Conservation (phyloP, 805 yeast species). For the Nakazawaea ambrosiae region DNA sequence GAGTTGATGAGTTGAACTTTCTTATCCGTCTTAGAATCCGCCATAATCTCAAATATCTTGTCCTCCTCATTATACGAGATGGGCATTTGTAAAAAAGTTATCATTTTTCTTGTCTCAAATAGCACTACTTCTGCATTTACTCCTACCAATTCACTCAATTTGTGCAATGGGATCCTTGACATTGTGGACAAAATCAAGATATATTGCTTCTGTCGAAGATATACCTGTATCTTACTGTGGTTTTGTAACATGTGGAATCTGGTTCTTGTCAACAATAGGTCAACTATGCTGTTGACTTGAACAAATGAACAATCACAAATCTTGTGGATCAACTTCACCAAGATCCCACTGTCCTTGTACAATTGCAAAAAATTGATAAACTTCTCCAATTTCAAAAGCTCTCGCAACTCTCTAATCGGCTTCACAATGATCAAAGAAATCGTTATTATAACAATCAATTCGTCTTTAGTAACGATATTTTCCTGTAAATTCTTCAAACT, state of each 20-base stretch:
- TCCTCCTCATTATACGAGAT: neutral
- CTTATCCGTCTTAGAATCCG: neutral
- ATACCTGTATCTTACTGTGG: neutral
- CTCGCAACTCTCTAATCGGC: slow-evolving; percentile 4
- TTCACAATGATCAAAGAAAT: slow-evolving; percentile 4
- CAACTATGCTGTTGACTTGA: neutral
- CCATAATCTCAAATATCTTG: neutral
- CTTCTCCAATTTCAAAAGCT: neutral
- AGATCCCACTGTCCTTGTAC: neutral
- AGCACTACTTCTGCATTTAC: neutral
- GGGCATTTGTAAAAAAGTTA: neutral
- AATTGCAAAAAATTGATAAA: neutral
- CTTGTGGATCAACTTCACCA: neutral
- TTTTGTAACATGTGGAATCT: slow-evolving; percentile 1
- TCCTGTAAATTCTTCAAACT: slow-evolving; percentile 1
- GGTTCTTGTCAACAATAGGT: neutral
- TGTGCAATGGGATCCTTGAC: neutral
- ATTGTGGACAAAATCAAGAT: slow-evolving; percentile 3
- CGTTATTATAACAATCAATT: neutral
- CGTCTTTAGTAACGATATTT: slow-evolving; percentile 1
- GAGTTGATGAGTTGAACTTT: neutral
- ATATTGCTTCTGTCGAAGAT: slow-evolving; percentile 9
- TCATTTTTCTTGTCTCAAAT: neutral
- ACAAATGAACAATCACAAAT: slow-evolving; percentile 2
- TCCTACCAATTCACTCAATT: slow-evolving; percentile 2